Evolutionary conservation across 495 filamentous ascomycete species (phyloP), one percentile per base, ranked within the genome.

Genomic region (Pyronema domesticum): DNA sequence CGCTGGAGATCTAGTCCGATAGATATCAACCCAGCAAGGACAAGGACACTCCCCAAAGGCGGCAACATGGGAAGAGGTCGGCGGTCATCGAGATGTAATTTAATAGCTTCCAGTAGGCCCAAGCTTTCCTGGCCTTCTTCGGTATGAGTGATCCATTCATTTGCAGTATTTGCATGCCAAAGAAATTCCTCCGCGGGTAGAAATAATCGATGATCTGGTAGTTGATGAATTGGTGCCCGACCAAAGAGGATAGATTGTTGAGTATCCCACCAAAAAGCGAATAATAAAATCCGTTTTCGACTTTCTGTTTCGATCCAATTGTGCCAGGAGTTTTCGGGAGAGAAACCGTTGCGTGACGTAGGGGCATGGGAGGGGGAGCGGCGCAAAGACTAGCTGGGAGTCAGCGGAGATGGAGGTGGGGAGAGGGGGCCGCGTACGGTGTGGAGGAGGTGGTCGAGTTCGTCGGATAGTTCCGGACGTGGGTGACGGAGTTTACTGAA

Each of bases 191-290:
- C 57, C 23, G 57, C 62, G 10, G 63, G 63, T 13, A 66, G 51
- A 54, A 61, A 56, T 14, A 65, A 51, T 17, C 57, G 63, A 14
- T 60, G 46, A 42, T 65, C 63, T 17, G 65, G 63, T 9, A 63
- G 59, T 8, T 57, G 60, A 34, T 65, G 63, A 19, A 56, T 60
- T 55, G 60, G 61, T 13, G 62, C 63, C 37, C 63, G 63, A 7
- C 63, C 63, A 42, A 65, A 66, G 47, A 66, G 57, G 14, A 54
- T 61, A 14, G 59, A 54, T 44, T 66, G 63, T 44, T 66, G 63
- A 50, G 62, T 60, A 56, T 66, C 63, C 59, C 63, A 66, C 50
- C 54, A 65, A 44, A 66, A 65, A 53, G 60, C 62, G 46, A 66
- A 42, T 37, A 65, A 37, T 37, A 63, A 59, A 48, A 66, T 54